Evolutionary conservation across 306 rosid species (phyloP).

Genomic region (Citrullus colocynthis): DNA sequence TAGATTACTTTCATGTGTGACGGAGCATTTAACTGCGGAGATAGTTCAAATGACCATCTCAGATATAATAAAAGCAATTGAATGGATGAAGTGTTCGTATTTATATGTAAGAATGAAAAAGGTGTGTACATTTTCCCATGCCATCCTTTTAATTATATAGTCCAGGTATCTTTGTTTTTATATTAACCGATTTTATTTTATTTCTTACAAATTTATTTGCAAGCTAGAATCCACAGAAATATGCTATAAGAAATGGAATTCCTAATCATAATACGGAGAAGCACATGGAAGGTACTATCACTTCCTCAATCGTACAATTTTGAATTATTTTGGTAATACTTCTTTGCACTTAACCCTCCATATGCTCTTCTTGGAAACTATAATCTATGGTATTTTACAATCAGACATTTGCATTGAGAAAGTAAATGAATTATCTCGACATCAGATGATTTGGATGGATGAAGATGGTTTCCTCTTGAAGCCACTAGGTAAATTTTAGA

Average conservation of each 20-base stretch:
- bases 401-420: slow-evolving; percentile 74
- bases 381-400: slow-evolving; percentile 7
- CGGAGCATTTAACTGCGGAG: slow-evolving; percentile 95
- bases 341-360: neutral
- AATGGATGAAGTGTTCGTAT: slow-evolving; percentile 88
- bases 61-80: slow-evolving; percentile 84
- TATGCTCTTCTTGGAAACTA: neutral
- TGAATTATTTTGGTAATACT: neutral
- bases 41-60: slow-evolving; percentile 85
- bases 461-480: slow-evolving; percentile 92
- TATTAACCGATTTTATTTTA: neutral
- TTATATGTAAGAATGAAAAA: slow-evolving; percentile 81
- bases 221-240: slow-evolving; percentile 61
- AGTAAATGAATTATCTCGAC: slow-evolving; percentile 65
- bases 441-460: slow-evolving; percentile 82
- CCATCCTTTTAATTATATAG: slow-evolving; percentile 3
- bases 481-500: slow-evolving; percentile 52
- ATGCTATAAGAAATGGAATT: slow-evolving; percentile 51
- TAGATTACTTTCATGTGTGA: slow-evolving; percentile 77
- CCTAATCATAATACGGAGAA: slow-evolving; percentile 43
- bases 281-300: slow-evolving; percentile 63
- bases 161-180: slow-evolving; percentile 5
- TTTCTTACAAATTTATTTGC: slow-evolving; percentile 4
- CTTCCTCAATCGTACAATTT: neutral
- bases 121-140: slow-evolving; percentile 28